A percentile compares a stretch with the other conserved stretches of the same genome.
These are phyloP conservation scores for Chalciporus piperatoides DNA, from an alignment of 1,284 basidiomycete species.

Conservation along the genomic window DNA sequence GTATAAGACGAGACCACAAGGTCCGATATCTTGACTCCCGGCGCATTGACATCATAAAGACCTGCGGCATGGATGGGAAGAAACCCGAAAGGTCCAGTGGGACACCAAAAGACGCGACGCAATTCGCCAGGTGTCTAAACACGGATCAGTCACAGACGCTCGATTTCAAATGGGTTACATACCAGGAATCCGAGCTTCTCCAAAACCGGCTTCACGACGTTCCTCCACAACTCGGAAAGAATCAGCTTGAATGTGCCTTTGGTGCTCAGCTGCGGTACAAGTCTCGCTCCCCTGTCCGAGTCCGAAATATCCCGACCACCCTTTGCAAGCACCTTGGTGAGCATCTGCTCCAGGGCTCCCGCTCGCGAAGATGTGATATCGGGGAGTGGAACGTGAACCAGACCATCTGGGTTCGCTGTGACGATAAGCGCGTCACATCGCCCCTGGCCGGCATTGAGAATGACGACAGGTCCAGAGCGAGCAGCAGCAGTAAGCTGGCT, in stretches of 20 bases:
- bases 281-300: not conserved
- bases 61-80: conserved; percentile 7
- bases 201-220: not conserved
- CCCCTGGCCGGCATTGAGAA: not conserved
- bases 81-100: conserved; percentile 3
- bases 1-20: conserved; percentile 1
- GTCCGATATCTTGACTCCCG: not conserved
- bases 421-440: not conserved
- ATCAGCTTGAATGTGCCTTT: not conserved
- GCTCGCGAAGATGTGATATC: not conserved
- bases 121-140: not conserved
- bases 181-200: not conserved
- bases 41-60: not conserved
- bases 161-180: not conserved
- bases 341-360: not conserved
- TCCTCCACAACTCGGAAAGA: not conserved
- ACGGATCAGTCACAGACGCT: not conserved
- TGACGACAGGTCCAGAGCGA: not conserved
- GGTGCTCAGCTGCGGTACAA: not conserved
- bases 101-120: conserved; percentile 5
- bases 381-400: not conserved
- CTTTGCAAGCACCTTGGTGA: not conserved
- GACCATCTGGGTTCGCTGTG: not conserved
- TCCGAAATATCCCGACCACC: not conserved
- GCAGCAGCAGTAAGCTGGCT: not conserved